These are phyloP conservation scores for Beauveria asiatica DNA, from an alignment of 2,329 filamentous ascomycete genomes.

Conservation along the genomic window DNA sequence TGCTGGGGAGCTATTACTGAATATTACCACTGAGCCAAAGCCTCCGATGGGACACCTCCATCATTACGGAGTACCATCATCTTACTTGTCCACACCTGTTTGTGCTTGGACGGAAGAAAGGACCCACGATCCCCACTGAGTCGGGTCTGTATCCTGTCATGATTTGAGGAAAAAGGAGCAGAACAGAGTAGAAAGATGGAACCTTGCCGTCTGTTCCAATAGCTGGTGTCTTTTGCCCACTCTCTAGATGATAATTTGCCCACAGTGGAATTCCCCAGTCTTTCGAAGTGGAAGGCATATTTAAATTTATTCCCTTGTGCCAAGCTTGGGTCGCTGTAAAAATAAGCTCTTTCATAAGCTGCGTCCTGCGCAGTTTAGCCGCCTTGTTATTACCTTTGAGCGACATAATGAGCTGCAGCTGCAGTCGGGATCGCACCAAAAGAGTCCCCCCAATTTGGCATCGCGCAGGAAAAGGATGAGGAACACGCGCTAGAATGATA, in stretches of 20 bases:
- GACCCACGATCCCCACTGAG: conserved; percentile 4
- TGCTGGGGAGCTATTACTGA: no score
- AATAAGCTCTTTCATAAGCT: conserved; percentile 5
- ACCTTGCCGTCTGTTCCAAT: background rate
- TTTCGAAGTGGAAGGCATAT: no score
- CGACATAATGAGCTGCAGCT: background rate
- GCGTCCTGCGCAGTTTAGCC: background rate
- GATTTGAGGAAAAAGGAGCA: background rate
- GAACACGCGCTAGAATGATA: conserved; percentile 8
- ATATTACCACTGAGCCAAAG: background rate
- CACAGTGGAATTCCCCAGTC: background rate
- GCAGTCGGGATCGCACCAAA: background rate
- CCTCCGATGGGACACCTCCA: background rate
- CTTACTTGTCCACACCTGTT: conserved; percentile 2
- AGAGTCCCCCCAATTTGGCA: background rate
- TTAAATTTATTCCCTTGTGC: background rate
- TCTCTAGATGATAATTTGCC: background rate
- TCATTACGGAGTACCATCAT: background rate
- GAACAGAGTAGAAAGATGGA: background rate
- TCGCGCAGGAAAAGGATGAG: background rate
- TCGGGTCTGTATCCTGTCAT: background rate
- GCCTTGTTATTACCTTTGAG: background rate
- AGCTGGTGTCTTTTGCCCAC: background rate
- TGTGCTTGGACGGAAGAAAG: conserved; percentile 1
- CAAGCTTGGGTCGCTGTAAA: background rate